phyloP scores from a whole-genome alignment of 305 asterid species.

The Rubia peregrina region DNA sequence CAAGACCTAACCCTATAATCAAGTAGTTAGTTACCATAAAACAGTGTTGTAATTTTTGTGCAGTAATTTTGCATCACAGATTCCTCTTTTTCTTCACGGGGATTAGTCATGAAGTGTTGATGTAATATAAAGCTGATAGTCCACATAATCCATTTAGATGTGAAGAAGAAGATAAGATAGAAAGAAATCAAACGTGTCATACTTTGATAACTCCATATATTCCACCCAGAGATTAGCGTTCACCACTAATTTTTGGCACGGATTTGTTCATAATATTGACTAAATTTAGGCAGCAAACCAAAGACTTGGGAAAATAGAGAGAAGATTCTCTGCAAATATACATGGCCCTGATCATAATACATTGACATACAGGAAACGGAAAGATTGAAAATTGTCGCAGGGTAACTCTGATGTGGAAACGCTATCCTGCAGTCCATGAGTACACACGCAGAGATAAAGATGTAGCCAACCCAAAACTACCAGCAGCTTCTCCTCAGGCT shows the following conservation, averaged over 20 bases:
- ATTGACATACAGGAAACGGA: neutral
- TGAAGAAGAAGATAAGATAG: neutral
- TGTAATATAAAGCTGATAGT: neutral
- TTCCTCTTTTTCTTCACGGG: neutral
- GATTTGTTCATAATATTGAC: neutral
- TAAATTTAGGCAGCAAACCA: neutral
- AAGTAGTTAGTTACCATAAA: too few species aligned
- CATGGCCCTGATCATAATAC: neutral
- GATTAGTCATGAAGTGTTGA: neutral
- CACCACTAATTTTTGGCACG: neutral
- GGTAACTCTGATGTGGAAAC: slow-evolving; percentile 24
- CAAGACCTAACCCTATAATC: too few species aligned
- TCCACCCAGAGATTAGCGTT: neutral
- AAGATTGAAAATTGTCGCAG: slow-evolving; percentile 1
- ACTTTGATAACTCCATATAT: neutral
- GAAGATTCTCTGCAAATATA: neutral
- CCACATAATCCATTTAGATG: neutral
- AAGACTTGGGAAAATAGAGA: neutral
- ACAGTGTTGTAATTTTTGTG: neutral
- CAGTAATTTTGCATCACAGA: neutral
- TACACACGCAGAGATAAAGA: neutral
- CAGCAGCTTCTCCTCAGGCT: neutral
- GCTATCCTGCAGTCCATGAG: slow-evolving; percentile 6
- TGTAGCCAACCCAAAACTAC: neutral
- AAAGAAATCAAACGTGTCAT: neutral